Evolutionary conservation across 345 rosid genomes (phyloP), one percentile per base, ranked within the genome.

Genomic region (Schrenkiella parvula): DNA sequence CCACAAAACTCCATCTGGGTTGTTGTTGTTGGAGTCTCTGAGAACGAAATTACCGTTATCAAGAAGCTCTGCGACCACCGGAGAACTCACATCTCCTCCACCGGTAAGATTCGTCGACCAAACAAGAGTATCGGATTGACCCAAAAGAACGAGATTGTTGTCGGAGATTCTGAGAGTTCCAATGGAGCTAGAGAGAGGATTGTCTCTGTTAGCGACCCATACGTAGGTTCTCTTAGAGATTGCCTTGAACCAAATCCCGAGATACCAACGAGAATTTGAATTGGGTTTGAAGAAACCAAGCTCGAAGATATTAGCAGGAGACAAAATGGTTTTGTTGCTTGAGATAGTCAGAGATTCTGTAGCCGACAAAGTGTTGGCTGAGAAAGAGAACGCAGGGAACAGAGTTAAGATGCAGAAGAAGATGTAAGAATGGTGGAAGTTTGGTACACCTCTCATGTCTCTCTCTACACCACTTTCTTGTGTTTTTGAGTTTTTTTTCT

Each of bases 191-290:
- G 82, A 4, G 52, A 93, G 79, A 21, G 97, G 96, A 31, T 13
- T 12, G 78, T 88, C 93, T 68, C 98, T 82, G 79, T 93, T 91
- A 4, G 98, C 97, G 13, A 93, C 91, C 97, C 97, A 93, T 0
- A 85, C 96, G n/a, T 83, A 84, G 2, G 95, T 84, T 79, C 60
- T 80, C 5, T 13, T 13, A 1, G 83, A 61, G 64, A 91, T 74
- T 37, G 71, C 70, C 78, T 87, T 93, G 84, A 86, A 89, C 96
- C 98, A 91, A 0, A 91, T 79, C 8, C 97, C 98, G 0, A 93
- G 64, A 55, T 87, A 93, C 86, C 88, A 87, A 22, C 86, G 55
- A 21, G 80, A 73, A 51, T 29, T 21, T 8, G 56, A 52, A 12
- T 44, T 71, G 0, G 76, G 82, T 9, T 77, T 39, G 78, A 93